Conservation (phyloP, 345 rosid species). For the Viola odorata region DNA sequence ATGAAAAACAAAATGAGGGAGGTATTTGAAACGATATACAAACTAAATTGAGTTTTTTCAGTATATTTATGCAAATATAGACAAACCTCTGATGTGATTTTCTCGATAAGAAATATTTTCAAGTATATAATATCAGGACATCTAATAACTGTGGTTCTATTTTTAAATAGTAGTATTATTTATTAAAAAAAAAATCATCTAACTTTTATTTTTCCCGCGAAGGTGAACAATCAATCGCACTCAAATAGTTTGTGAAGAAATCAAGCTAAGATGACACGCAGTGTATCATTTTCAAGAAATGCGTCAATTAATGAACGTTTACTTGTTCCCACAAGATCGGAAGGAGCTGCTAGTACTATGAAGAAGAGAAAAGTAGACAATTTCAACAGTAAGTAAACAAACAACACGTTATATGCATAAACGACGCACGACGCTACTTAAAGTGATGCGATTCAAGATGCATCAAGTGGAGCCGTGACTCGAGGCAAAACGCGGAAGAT, state of each 20-base stretch:
- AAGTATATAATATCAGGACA: too few species aligned
- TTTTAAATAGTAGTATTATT: background rate
- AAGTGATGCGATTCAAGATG: too few species aligned
- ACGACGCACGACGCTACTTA: too few species aligned
- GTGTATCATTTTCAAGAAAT: slow-evolving; percentile 31
- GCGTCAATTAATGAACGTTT: slow-evolving; percentile 23
- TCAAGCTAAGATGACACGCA: slow-evolving; percentile 33
- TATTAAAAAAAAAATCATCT: background rate
- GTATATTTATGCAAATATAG: background rate
- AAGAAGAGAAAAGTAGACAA: slow-evolving; percentile 30
- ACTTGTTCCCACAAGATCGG: slow-evolving; percentile 45
- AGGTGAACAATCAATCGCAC: slow-evolving; percentile 46
- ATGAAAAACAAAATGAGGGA: too few species aligned
- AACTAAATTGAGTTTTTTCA: background rate
- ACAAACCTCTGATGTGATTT: too few species aligned
- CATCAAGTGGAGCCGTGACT: too few species aligned
- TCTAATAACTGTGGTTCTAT: too few species aligned
- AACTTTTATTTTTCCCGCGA: slow-evolving; percentile 1
- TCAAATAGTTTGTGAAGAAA: slow-evolving; percentile 34
- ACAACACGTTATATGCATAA: slow-evolving; percentile 55
- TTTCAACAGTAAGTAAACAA: slow-evolving; percentile 65
- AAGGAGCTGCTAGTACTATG: slow-evolving; percentile 37
- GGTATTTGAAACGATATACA: too few species aligned
- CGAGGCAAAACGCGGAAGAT: too few species aligned
- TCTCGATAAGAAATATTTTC: too few species aligned